Percentiles rank a stretch among this genome's conserved stretches.
Conservation (phyloP, 2,329 filamentous ascomycete species). For the Penicillium sp. region DNA sequence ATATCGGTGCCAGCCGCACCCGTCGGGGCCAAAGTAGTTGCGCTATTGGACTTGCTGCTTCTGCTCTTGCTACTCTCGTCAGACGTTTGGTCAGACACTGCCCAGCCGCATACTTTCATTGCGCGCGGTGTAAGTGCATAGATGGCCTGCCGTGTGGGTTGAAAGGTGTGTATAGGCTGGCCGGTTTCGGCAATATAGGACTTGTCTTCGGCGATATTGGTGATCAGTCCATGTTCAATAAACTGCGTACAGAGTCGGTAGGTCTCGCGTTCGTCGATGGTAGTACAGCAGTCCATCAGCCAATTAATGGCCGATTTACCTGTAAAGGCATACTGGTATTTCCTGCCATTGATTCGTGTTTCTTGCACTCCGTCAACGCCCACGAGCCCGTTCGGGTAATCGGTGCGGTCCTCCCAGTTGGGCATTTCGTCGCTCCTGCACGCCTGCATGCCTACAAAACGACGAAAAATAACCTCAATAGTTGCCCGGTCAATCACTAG, state of each 20-base stretch:
- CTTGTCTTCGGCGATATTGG: slow-evolving; percentile 65
- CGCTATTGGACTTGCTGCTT: background rate
- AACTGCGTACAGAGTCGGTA: slow-evolving; percentile 81
- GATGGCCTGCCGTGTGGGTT: slow-evolving; percentile 80
- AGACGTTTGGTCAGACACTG: slow-evolving; percentile 41
- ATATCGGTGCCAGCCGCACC: slow-evolving; percentile 56
- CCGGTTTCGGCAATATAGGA: slow-evolving; percentile 60
- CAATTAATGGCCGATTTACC: slow-evolving; percentile 87
- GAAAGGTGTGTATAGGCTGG: slow-evolving; percentile 62
- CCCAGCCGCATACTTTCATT: slow-evolving; percentile 64
- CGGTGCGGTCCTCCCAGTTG: slow-evolving; percentile 63
- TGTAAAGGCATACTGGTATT: slow-evolving; percentile 79
- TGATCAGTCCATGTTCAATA: slow-evolving; percentile 77
- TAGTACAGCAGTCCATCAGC: slow-evolving; percentile 96
- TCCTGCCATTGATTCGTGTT: slow-evolving; percentile 72
- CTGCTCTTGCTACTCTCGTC: slow-evolving; percentile 9
- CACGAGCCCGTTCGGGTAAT: slow-evolving; percentile 83
- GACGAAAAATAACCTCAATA: slow-evolving; percentile 88
- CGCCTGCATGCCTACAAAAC: slow-evolving; percentile 77
- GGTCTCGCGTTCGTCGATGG: slow-evolving; percentile 83
- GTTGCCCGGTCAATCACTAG: slow-evolving; percentile 81
- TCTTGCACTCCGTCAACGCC: slow-evolving; percentile 90
- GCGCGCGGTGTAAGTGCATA: slow-evolving; percentile 83
- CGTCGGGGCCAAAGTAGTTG: slow-evolving; percentile 34
- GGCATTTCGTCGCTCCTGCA: slow-evolving; percentile 75